Conservation (phyloP, 2,329 filamentous ascomycete species). For the Calonectria pteridis region DNA sequence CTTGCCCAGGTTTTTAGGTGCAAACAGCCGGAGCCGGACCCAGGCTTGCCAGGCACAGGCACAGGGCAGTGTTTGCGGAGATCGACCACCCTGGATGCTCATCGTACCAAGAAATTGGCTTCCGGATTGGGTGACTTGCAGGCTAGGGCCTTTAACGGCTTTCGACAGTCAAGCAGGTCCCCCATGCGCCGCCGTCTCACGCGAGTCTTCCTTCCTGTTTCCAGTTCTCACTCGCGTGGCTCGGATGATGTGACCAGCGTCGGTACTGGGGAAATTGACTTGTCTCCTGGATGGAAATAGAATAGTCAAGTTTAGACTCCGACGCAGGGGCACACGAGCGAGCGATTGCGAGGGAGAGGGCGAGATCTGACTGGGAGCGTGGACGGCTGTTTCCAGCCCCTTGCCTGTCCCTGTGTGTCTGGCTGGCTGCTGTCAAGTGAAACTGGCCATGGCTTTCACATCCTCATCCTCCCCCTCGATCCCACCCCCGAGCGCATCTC, state of each 20-base stretch:
- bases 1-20: slow-evolving; percentile 5
- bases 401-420: slow-evolving; percentile 11
- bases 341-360: neutral
- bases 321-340: neutral
- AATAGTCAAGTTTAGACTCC: slow-evolving; percentile 5
- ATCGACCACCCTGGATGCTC: slow-evolving; percentile 30
- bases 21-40: slow-evolving; percentile 20
- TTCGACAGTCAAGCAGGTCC: neutral
- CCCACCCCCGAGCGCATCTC: slow-evolving; percentile 12
- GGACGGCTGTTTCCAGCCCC: slow-evolving; percentile 10
- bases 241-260: slow-evolving; percentile 27
- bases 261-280: slow-evolving; percentile 28
- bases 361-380: slow-evolving; percentile 21
- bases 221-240: slow-evolving; percentile 5
- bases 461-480: slow-evolving; percentile 11
- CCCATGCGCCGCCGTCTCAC: slow-evolving; percentile 16
- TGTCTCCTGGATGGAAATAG: slow-evolving; percentile 14
- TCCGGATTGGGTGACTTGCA: slow-evolving; percentile 34
- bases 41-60: slow-evolving; percentile 21
- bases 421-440: slow-evolving; percentile 3
- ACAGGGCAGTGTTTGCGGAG: slow-evolving; percentile 21
- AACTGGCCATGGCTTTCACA: slow-evolving; percentile 3
- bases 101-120: slow-evolving; percentile 22
- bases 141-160: slow-evolving; percentile 11
- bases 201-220: neutral